Evolutionary conservation across 768 basidiomycete genomes (phyloP).

Genomic region (Hemileccinum impolitum): DNA sequence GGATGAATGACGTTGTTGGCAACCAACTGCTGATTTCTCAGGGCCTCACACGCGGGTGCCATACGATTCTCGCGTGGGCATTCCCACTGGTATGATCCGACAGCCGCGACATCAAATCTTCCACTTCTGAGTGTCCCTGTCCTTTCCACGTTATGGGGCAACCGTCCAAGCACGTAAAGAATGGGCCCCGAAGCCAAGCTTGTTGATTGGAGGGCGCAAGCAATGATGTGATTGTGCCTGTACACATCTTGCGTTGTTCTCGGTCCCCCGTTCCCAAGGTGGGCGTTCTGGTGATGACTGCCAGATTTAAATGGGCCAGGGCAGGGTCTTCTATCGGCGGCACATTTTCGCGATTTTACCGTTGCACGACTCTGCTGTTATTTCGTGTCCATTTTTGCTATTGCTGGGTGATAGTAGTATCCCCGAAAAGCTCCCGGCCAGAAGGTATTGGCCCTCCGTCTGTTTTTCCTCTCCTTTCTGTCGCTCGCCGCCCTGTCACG

Average conservation of each 20-base stretch:
- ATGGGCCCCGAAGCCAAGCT: slow-evolving; percentile 2
- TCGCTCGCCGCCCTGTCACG: neutral
- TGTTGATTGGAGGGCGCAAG: neutral
- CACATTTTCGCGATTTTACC: slow-evolving; percentile 4
- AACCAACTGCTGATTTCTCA: slow-evolving; percentile 2
- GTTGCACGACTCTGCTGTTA: neutral
- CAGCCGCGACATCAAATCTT: slow-evolving; percentile 18
- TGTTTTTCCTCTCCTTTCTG: neutral
- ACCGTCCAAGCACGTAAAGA: slow-evolving; percentile 3
- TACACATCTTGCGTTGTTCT: slow-evolving; percentile 7
- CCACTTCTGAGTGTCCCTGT: slow-evolving; percentile 9
- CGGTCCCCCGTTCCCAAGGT: slow-evolving; percentile 10
- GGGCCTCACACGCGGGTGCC: slow-evolving; percentile 1
- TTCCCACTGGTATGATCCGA: slow-evolving; percentile 11
- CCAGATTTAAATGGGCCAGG: slow-evolving; percentile 15
- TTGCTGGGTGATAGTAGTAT: neutral
- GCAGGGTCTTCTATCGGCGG: neutral
- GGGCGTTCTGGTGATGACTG: neutral
- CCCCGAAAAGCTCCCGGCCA: neutral
- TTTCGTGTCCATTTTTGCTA: neutral
- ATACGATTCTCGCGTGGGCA: slow-evolving; percentile 14
- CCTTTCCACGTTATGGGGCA: slow-evolving; percentile 7
- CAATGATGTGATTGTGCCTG: slow-evolving; percentile 18
- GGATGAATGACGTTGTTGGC: slow-evolving; percentile 1
- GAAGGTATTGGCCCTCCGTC: neutral